Conservation (phyloP, 345 rosid genomes). For the Murraya koenigii region DNA sequence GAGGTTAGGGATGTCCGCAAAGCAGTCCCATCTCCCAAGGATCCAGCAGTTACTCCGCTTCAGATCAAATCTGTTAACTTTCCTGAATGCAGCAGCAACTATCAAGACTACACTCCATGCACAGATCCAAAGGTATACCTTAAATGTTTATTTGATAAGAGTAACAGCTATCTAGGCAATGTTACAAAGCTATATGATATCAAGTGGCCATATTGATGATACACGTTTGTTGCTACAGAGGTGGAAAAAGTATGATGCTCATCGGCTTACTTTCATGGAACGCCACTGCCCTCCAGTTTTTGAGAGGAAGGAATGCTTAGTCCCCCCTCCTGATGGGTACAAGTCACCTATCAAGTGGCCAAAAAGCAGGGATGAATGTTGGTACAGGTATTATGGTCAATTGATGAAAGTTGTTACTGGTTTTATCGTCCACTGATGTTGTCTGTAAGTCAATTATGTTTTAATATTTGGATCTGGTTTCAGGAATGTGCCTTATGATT, state of each 20-base stretch:
- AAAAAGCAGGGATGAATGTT: slow-evolving; percentile 82
- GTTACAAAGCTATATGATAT: background rate
- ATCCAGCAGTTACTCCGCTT: slow-evolving; percentile 39
- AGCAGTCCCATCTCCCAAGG: slow-evolving; percentile 50
- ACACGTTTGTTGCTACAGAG: slow-evolving; percentile 46
- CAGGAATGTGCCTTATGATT: slow-evolving; percentile 97
- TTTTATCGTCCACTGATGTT: slow-evolving; percentile 23
- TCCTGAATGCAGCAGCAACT: slow-evolving; percentile 74
- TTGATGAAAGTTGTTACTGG: slow-evolving; percentile 91
- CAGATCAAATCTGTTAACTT: slow-evolving; percentile 58
- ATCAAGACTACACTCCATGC: slow-evolving; percentile 97
- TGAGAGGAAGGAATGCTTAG: slow-evolving; percentile 86
- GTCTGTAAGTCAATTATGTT: background rate
- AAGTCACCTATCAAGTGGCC: slow-evolving; percentile 96
- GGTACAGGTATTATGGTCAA: slow-evolving; percentile 75
- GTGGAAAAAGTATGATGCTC: slow-evolving; percentile 85
- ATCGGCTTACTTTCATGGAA: slow-evolving; percentile 91
- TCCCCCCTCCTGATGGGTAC: slow-evolving; percentile 98
- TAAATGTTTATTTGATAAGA: background rate
- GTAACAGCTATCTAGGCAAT: background rate
- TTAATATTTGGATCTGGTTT: slow-evolving; percentile 22
- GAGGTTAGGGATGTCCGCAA: slow-evolving; percentile 23
- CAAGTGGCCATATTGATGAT: background rate
- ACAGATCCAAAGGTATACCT: slow-evolving; percentile 85
- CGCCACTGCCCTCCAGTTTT: slow-evolving; percentile 89